These are phyloP conservation scores for Paracamarosporium sp. DNA, from an alignment of 2,329 filamentous ascomycete genomes.

Conservation along the genomic window DNA sequence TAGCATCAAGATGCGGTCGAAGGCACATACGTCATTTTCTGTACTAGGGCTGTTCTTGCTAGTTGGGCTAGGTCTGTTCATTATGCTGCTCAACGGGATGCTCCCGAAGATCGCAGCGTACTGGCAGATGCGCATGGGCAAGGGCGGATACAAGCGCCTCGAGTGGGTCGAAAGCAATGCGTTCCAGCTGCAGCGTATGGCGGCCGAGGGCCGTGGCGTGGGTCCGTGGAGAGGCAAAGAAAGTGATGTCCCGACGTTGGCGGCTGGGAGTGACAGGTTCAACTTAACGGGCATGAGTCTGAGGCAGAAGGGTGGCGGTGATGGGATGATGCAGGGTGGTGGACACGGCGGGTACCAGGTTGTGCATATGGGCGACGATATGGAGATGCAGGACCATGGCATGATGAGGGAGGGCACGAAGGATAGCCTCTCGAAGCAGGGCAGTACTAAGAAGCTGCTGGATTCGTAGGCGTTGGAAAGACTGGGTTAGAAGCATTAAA, in stretches of 20 bases:
- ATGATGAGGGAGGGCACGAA: not conserved
- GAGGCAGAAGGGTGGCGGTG: not conserved
- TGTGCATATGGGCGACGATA: not conserved
- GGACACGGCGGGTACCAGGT: not conserved
- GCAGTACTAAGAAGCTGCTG: not conserved
- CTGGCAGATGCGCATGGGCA: constrained; percentile 11
- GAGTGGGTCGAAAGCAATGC: constrained; percentile 16
- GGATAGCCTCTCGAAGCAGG: not conserved
- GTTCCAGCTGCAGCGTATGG: constrained; percentile 16
- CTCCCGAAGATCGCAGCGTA: constrained; percentile 6
- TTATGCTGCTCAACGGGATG: constrained; percentile 7
- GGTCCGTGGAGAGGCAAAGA: constrained; percentile 13
- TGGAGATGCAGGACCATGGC: not conserved
- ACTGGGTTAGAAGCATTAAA: too few relatives aligned
- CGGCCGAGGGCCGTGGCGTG: constrained; percentile 12
- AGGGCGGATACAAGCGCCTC: constrained; percentile 15
- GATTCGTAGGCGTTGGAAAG: not conserved
- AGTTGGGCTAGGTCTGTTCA: constrained; percentile 6
- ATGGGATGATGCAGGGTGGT: not conserved
- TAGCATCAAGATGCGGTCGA: constrained; percentile 11
- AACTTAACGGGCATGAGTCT: constrained; percentile 10
- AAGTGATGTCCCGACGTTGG: constrained; percentile 10
- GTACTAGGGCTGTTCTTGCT: constrained; percentile 9
- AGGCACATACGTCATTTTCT: constrained; percentile 11
- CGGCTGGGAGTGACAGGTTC: constrained; percentile 1